Evolutionary conservation across 2,329 filamentous ascomycete species (phyloP), one percentile per base, ranked within the genome.

Genomic region (Biscogniauxia sp.): DNA sequence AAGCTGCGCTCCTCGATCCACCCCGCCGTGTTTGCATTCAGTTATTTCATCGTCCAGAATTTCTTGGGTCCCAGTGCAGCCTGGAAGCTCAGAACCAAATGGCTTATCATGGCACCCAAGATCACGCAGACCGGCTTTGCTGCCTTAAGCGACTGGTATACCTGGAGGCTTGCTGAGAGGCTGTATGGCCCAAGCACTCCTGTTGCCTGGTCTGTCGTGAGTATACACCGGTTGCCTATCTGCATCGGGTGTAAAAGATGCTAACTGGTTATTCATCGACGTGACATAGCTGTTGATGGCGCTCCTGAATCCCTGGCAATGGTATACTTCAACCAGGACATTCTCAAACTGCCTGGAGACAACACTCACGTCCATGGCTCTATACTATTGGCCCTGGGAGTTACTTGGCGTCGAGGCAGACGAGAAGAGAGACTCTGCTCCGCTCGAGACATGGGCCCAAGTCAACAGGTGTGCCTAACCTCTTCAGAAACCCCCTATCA

Each of bases 281-380:
- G 20, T 64, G 51, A 53, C 37, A 23, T 64, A 93, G 88, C 80
- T 96, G 53, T 82, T 84, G 61, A 82, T 95, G 76, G 88, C 87
- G 2, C 75, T 90, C 51, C 79, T 88, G 69, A 96, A 88, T 75
- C 92, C 95, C 6, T 99, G 95, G 93, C 92, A 97, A 74, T 98
- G 92, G 91, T 98, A 95, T 76, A 95, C 90, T 77, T 95, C 93
- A 1, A 94, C 93, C 0, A 85, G 95, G 53, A 97, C 95, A 0
- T 89, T 99, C 71, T 97, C 94, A 58, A 99, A 99, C 77, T 95
- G 89, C 56, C 80, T 98, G 4, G 95, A 99, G 79, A 92, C 90
- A n/a, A 91, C 90, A 0, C 78, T 99, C 67, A 97, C 94, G 4
- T 81, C 90, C 61, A 82, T 87, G 69, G 94, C 93, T 1, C 79